A percentile compares a stretch with the other conserved stretches of the same genome.
These are phyloP conservation scores for Corniculantispora saksenae DNA, from an alignment of 2,329 filamentous ascomycete species.

Conservation along the genomic window DNA sequence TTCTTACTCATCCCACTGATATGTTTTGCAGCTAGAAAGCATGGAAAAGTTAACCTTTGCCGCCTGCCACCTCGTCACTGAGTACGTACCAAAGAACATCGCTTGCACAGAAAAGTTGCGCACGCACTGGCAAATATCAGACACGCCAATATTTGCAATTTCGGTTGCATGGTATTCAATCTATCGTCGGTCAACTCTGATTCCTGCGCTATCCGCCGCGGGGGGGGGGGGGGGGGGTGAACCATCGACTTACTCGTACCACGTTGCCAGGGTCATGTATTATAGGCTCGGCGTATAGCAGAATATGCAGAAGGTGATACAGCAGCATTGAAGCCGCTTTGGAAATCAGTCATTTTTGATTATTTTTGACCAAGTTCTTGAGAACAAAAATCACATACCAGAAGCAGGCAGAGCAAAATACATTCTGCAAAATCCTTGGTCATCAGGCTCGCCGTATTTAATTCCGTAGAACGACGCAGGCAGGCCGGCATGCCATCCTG, in stretches of 20 bases:
- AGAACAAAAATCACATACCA: background rate
- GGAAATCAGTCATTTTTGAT: background rate
- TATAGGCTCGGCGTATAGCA: constrained; percentile 2
- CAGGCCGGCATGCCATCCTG: background rate
- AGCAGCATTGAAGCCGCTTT: constrained; percentile 11
- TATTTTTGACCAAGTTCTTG: too few species aligned
- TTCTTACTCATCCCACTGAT: constrained; percentile 8
- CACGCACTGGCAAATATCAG: constrained; percentile 4
- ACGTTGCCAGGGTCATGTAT: background rate
- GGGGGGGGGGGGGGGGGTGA: too few species aligned
- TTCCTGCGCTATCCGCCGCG: background rate
- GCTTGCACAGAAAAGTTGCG: constrained; percentile 8
- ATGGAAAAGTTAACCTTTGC: background rate
- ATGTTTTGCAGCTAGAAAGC: constrained; percentile 8
- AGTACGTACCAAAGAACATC: constrained; percentile 6
- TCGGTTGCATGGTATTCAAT: constrained; percentile 14
- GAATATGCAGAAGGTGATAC: constrained; percentile 10
- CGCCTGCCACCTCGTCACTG: background rate
- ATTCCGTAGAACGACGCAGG: background rate
- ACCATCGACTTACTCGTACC: background rate
- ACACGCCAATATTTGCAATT: constrained; percentile 6
- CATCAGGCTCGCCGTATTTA: background rate
- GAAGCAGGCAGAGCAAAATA: constrained; percentile 12
- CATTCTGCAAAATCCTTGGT: constrained; percentile 4
- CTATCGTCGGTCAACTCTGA: background rate